These are phyloP conservation scores for Monilinia fructigena DNA, from an alignment of 2,329 filamentous ascomycete species.

Conservation along the genomic window DNA sequence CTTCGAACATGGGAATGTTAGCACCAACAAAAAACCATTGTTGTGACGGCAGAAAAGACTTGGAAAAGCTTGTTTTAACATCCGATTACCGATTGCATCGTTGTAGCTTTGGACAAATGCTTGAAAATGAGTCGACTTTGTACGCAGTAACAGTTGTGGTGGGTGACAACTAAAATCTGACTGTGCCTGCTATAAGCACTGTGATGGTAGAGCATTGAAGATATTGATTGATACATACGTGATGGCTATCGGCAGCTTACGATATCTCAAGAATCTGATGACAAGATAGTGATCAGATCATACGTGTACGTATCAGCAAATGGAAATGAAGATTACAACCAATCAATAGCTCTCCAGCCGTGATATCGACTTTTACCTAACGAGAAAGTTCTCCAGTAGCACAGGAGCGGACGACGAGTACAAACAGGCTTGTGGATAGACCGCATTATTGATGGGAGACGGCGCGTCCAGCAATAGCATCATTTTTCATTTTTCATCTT, in stretches of 20 bases:
- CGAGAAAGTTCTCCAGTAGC: neutral
- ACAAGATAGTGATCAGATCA: neutral
- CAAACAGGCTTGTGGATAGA: slow-evolving; percentile 1
- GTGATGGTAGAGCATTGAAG: neutral
- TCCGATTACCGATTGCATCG: neutral
- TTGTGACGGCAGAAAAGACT: neutral
- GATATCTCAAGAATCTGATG: neutral
- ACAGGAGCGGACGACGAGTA: slow-evolving; percentile 11
- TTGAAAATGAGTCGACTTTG: slow-evolving; percentile 1
- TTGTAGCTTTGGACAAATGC: neutral
- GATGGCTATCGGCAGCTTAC: neutral
- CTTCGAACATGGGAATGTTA: neutral
- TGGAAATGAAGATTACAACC: slow-evolving; percentile 8
- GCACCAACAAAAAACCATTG: neutral
- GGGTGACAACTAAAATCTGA: slow-evolving; percentile 1
- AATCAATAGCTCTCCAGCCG: neutral
- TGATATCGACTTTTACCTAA: slow-evolving; percentile 3
- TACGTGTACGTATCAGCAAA: neutral
- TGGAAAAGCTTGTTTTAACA: slow-evolving; percentile 15
- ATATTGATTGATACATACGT: neutral
- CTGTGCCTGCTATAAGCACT: neutral
- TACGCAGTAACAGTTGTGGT: neutral
- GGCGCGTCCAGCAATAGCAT: neutral
- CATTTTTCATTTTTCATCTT: neutral
- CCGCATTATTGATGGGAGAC: neutral